A percentile compares a stretch with the other conserved stretches of the same genome.
Evolutionary conservation across 352 stramenopile species (phyloP).

Genomic region (Phytophthora pistaciae): DNA sequence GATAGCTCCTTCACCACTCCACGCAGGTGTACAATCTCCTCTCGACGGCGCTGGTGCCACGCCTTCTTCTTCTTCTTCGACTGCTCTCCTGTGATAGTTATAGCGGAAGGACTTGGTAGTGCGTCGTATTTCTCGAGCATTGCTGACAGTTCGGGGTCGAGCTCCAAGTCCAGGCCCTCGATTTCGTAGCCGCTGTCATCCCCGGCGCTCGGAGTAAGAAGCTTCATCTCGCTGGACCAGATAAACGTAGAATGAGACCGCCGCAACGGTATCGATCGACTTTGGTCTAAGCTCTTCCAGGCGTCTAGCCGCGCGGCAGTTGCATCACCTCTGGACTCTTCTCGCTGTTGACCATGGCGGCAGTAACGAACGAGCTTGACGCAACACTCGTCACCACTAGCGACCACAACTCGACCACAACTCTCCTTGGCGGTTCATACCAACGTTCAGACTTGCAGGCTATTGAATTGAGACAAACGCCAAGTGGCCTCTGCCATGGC

Average conservation of each 20-base stretch:
- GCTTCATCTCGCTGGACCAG: not conserved
- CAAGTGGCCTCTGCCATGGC: constrained; percentile 3
- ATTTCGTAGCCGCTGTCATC: not conserved
- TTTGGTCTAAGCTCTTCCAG: no score
- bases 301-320: no score
- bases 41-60: constrained; percentile 14
- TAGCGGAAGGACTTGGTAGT: not conserved
- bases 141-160: constrained; percentile 8
- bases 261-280: no score
- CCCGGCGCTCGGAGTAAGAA: not conserved
- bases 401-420: no score
- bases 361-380: no score
- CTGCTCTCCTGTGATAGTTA: not conserved
- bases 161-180: not conserved
- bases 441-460: no score
- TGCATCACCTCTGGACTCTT: no score
- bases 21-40: constrained; percentile 14
- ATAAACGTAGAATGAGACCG: constrained; percentile 12
- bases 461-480: constrained; percentile 10
- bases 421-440: no score
- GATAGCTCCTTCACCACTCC: constrained; percentile 6
- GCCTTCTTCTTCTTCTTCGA: constrained; percentile 15
- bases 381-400: no score
- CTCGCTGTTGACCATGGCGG: no score
- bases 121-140: constrained; percentile 9